Base-by-base conservation (phyloP, 495 filamentous ascomycete species). In the Penicillium paradoxum region DNA sequence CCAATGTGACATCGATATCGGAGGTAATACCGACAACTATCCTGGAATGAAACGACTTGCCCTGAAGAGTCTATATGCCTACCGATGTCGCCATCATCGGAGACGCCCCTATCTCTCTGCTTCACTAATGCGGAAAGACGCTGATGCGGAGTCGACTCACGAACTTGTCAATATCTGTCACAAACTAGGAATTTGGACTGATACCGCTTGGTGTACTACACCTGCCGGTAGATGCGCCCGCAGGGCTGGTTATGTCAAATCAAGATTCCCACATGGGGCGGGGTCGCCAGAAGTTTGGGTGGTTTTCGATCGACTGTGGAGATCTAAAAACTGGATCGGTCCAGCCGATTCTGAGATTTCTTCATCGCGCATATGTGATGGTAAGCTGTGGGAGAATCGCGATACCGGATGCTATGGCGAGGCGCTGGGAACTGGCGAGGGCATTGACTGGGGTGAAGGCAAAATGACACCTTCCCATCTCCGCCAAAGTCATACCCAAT, bases 131-230 rank as follows among this genome's bases (percentile, higher is more conserved):
- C 74, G 81, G 46, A 72, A 77, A 59, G 81, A 84, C 58, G 82
- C 81, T 14, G 81, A 84, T 50, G 79, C 81, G 6, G 79, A 82
- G 45, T 80, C 81, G 1, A 83, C 81, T 0, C 81, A 84, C 59
- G 79, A 84, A 49, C 68, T 83, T 13, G 81, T 84, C n/a, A 79
- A 75, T 50, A 72, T 84, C 43, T 83, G 81, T 42, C 78, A 83
- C 51, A 73, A 80, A 33, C 57, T 84, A 24, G 77, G 75, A 2
- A 83, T 84, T 40, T 84, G 80, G 80, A 84, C 81, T 1, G 81
- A 84, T 63, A 83, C 81, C 6, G 79, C 79, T 24, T 83, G 81
- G 81, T 84, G 81, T 57, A 79, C 81, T 8, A 83, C 79, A 8
- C 80, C 80, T 13, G 81, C 79, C 15, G 77, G 74, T 30, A 66